Evolutionary conservation across 805 yeast genomes (phyloP).

Genomic region (Geotrichum ghanense): DNA sequence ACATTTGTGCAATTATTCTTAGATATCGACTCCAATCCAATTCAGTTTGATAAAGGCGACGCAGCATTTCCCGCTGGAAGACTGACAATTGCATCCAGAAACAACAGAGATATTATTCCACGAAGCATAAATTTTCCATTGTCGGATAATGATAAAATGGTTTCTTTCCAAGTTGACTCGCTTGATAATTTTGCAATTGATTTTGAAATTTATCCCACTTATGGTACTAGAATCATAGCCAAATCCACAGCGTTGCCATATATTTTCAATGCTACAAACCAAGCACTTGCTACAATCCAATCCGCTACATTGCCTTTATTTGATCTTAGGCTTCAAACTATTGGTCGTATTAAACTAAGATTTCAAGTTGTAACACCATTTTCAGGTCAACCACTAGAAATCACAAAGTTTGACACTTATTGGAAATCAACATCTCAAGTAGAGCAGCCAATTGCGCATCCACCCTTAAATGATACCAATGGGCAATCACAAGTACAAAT

Average conservation of each 20-base stretch:
- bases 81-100: slow-evolving; percentile 64
- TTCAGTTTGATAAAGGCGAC: slow-evolving; percentile 33
- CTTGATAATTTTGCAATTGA: slow-evolving; percentile 66
- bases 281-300: background rate
- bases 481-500: background rate
- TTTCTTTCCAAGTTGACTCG: slow-evolving; percentile 76
- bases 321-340: slow-evolving; percentile 67
- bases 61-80: slow-evolving; percentile 36
- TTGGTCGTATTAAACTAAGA: slow-evolving; percentile 69
- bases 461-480: background rate
- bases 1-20: slow-evolving; percentile 71
- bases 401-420: slow-evolving; percentile 87
- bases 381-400: slow-evolving; percentile 70
- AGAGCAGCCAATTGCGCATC: slow-evolving; percentile 12
- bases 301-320: slow-evolving; percentile 49
- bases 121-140: slow-evolving; percentile 75
- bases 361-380: slow-evolving; percentile 86
- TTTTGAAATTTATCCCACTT: slow-evolving; percentile 86
- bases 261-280: slow-evolving; percentile 28
- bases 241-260: slow-evolving; percentile 70
- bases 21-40: slow-evolving; percentile 33
- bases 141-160: slow-evolving; percentile 50
- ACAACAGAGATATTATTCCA: slow-evolving; percentile 71
- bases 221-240: slow-evolving; percentile 86
- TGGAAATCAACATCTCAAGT: slow-evolving; percentile 81